phyloP scores from a whole-genome alignment of 2,329 filamentous ascomycete genomes.

The Penicillium oxalicum region DNA sequence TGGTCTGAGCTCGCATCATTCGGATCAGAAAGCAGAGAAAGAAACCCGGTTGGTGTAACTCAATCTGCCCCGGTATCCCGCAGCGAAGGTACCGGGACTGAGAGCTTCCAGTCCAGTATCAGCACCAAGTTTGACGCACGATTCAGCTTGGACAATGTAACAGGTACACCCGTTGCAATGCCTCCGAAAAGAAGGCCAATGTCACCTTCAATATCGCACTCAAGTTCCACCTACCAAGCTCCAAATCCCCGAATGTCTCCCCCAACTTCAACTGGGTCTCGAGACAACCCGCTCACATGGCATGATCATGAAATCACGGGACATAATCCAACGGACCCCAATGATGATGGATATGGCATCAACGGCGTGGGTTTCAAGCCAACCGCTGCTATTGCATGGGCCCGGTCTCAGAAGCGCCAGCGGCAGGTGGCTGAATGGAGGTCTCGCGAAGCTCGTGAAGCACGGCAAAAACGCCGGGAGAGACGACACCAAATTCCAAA shows the following conservation, averaged over 20 bases:
- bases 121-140: constrained; percentile 7
- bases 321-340: constrained; percentile 50
- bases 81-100: constrained; percentile 5
- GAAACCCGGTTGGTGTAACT: constrained; percentile 16
- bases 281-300: constrained; percentile 44
- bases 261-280: constrained; percentile 22
- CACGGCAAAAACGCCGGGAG: constrained; percentile 52
- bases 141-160: constrained; percentile 1
- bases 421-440: constrained; percentile 57
- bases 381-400: constrained; percentile 54
- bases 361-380: constrained; percentile 60
- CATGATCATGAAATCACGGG: constrained; percentile 58
- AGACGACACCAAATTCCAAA: constrained; percentile 36
- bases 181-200: constrained; percentile 17
- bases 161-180: constrained; percentile 8
- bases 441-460: constrained; percentile 53
- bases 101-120: constrained; percentile 3
- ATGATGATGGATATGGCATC: constrained; percentile 58
- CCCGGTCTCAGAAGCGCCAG: constrained; percentile 50
- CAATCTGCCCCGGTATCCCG: constrained; percentile 11
- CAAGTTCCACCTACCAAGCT: constrained; percentile 16
- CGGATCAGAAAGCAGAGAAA: constrained; percentile 4
- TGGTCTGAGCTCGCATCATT: constrained; percentile 11
- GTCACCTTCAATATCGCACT: constrained; percentile 18
- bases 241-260: constrained; percentile 30